Base-by-base conservation (phyloP, 192 early-diverging fungal species). In the Coemansia sp. region DNA sequence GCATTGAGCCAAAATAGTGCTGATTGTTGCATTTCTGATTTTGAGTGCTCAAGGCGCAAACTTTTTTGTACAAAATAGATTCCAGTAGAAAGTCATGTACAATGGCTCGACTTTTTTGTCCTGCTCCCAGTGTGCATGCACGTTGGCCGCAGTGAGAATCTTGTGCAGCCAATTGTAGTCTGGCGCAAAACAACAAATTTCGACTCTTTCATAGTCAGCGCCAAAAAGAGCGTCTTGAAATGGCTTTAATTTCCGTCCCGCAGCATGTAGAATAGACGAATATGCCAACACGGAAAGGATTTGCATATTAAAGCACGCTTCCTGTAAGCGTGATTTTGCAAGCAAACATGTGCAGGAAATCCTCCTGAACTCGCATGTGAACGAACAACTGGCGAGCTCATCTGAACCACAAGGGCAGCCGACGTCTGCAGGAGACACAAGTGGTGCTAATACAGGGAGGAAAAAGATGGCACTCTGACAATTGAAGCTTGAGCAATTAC, bases 201-300 rank as follows among this genome's bases (percentile, higher is more conserved):
- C 35, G 43, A 44, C 43, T 44, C 43, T 21, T 44, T 44, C 43
- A 44, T 44, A 44, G 43, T 44, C 43, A 44, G n/a, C 16, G n/a
- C 1, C 12, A 44, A 44, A 22, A 44, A 18, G 18, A n/a, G 4
- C 7, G 43, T n/a, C 8, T 7, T 21, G 43, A 24, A 24, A 49
- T 32, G 28, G 12, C 50, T 52, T 52, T 52, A 52, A 52, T 52
- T 52, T 52, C 50, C 50, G 29, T 31, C 28, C n/a, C 8, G 50
- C 50, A 52, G 5, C 19, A 21, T 44, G 43, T 44, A 44, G 43
- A 44, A 44, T 44, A 44, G 19, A n/a, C 19, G 43, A 19, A 44
- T 16, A 40, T 40, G 35, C 35, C 14, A 16, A 40, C 19, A 44
- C 19, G 19, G 19, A 21, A 44, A 44, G 43, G 43, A 44, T 44